A percentile compares a stretch with the other conserved stretches of the same genome.
Evolutionary conservation across 2,329 filamentous ascomycete genomes (phyloP).

Genomic region (Ophiostoma sp.): DNA sequence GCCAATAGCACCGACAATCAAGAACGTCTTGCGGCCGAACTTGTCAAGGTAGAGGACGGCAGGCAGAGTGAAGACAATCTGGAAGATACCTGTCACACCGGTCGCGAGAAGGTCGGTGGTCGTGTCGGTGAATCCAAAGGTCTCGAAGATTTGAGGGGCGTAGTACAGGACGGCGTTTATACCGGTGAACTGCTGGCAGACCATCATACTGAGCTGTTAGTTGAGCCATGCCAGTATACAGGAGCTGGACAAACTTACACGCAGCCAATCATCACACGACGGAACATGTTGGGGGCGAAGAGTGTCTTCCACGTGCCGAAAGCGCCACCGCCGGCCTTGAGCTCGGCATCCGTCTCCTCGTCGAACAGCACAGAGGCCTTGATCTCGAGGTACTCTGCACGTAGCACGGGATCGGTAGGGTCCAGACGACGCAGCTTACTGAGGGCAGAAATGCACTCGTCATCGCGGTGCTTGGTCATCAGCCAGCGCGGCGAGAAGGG

Average conservation of each 20-base stretch:
- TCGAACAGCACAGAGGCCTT: constrained; percentile 48
- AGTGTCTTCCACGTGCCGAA: constrained; percentile 64
- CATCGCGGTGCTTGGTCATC: constrained; percentile 36
- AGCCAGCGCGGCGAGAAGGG: constrained; percentile 48
- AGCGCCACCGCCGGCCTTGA: constrained; percentile 61
- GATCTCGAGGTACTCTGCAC: constrained; percentile 44
- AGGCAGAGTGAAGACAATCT: constrained; percentile 34
- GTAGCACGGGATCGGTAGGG: constrained; percentile 35
- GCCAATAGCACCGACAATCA: constrained; percentile 29
- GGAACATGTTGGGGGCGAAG: constrained; percentile 49
- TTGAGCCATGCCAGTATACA: background rate
- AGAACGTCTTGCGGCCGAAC: constrained; percentile 28
- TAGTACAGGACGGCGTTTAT: constrained; percentile 63
- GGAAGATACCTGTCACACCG: constrained; percentile 57
- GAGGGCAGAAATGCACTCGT: constrained; percentile 28
- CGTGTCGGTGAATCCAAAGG: constrained; percentile 56
- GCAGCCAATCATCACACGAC: constrained; percentile 45
- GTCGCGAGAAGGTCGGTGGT: constrained; percentile 56
- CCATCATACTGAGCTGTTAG: constrained; percentile 39
- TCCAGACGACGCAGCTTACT: constrained; percentile 33
- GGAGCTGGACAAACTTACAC: constrained; percentile 33
- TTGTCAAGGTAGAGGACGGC: constrained; percentile 62
- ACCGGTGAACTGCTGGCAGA: constrained; percentile 50
- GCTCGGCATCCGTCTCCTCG: constrained; percentile 71
- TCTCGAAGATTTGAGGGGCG: constrained; percentile 60